phyloP scores from a whole-genome alignment of 202 grass and related monocot genomes.

The Saccharum hybrid region DNA sequence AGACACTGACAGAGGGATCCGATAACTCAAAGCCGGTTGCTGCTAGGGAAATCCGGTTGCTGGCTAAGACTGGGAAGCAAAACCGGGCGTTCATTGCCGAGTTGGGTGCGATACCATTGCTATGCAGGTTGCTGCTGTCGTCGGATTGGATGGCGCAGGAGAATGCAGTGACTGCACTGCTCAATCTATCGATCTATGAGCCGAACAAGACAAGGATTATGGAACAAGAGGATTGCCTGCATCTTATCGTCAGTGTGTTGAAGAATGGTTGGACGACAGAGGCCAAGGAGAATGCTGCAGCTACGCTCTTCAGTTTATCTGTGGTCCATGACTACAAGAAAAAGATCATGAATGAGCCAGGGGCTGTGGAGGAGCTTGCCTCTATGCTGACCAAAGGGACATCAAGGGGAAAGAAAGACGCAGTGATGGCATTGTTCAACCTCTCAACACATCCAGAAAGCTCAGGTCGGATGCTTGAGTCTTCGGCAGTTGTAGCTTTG shows the following conservation, averaged over 20 bases:
- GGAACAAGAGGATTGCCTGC: conserved; percentile 76
- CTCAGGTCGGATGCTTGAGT: conserved; percentile 74
- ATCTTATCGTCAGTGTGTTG: conserved; percentile 72
- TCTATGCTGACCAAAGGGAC: conserved; percentile 78
- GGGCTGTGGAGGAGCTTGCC: conserved; percentile 71
- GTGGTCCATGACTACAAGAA: conserved; percentile 97
- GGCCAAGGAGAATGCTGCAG: conserved; percentile 92
- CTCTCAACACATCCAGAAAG: conserved; percentile 92
- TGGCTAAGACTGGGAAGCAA: conserved; percentile 83
- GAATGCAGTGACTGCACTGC: conserved; percentile 87
- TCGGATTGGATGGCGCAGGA: conserved; percentile 77
- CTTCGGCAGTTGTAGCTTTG: conserved; percentile 61
- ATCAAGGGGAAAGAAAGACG: conserved; percentile 88
- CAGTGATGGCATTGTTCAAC: conserved; percentile 98
- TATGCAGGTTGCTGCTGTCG: conserved; percentile 65
- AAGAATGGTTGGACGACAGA: conserved; percentile 84
- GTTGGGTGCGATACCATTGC: conserved; percentile 70
- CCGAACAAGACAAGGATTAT: conserved; percentile 83
- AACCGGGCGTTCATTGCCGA: conserved; percentile 89
- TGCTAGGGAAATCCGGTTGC: conserved; percentile 75
- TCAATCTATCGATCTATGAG: conserved; percentile 93
- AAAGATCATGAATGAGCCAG: conserved; percentile 75
- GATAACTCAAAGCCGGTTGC: conserved; percentile 65
- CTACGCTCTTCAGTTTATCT: conserved; percentile 89
- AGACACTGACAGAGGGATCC: conserved; percentile 51